Base-by-base conservation (phyloP, 1,284 basidiomycete species). In the Cutaneotrichosporon sp. region DNA sequence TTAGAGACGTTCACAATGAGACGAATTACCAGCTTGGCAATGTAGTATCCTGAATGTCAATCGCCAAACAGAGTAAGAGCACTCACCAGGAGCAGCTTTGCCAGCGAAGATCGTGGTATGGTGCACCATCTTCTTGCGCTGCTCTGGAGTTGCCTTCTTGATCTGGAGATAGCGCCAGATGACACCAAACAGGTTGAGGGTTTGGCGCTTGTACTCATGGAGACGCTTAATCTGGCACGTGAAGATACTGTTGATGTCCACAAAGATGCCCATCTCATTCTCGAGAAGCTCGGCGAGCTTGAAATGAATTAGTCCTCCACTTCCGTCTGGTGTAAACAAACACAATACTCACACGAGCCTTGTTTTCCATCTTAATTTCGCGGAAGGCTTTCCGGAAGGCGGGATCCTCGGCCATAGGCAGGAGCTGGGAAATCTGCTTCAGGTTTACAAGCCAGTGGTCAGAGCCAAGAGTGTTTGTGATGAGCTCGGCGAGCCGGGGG, bases 81-180 rank as follows among this genome's bases (percentile, higher is more conserved):
- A 47, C 53, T 52, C 47, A 57, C 67, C 69, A n/a, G 74, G 76
- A 3, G 76, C 76, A 42, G 74, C 75, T 55, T 78, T 76, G 60
- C 90, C 91, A 22, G 88, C 90, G 61, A 96, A 94, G 79, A 96
- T 87, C 11, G 88, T 84, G 16, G 88, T 87, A 49, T 86, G 83
- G 46, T 57, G 55, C 35, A 54, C 54, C 42, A 64, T 60, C 70
- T 87, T 87, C 78, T 87, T 87, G 65, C 87, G 82, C 69, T 93
- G 83, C 37, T 76, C 84, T 0, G 86, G 81, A 1, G 79, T 79
- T 81, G 92, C 83, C 39, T 77, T 79, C 78, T 94, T 94, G 70
- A 94, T 74, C 22, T 75, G 77, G 51, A 93, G 76, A 76, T 96
- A 96, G 52, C 90, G 81, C 70, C 91, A 84, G 62, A 94, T 85